A percentile compares a stretch with the other conserved stretches of the same genome.
Evolutionary conservation across 2,329 filamentous ascomycete genomes (phyloP).

Genomic region (Phialocephala subalpina): DNA sequence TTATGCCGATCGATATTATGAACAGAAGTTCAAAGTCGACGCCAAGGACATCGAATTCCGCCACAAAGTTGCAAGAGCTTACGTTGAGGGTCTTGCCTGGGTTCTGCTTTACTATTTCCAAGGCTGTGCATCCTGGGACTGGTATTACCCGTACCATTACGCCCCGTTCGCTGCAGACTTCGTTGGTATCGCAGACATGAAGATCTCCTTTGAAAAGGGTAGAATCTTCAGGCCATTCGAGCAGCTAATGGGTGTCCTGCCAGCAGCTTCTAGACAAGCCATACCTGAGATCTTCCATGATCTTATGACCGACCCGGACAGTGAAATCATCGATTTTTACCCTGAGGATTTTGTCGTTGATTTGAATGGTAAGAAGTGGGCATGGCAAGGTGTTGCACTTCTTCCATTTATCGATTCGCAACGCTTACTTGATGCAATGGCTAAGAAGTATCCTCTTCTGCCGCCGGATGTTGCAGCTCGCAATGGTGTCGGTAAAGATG

Average conservation of each 20-base stretch:
- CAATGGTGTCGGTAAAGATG: constrained; percentile 82
- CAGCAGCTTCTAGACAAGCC: constrained; percentile 90
- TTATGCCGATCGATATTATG: constrained; percentile 94
- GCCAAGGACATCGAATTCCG: constrained; percentile 86
- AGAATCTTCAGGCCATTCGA: constrained; percentile 91
- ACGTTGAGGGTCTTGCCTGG: constrained; percentile 95
- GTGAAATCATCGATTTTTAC: constrained; percentile 97
- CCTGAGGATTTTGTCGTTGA: constrained; percentile 93
- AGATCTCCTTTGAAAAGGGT: constrained; percentile 84
- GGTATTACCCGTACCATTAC: constrained; percentile 99
- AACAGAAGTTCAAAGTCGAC: constrained; percentile 91
- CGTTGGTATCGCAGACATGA: constrained; percentile 79
- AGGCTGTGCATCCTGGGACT: constrained; percentile 97
- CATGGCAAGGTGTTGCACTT: constrained; percentile 94
- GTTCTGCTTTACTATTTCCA: constrained; percentile 98
- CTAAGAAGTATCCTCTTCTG: constrained; percentile 81
- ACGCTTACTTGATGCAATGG: constrained; percentile 82
- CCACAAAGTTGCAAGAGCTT: constrained; percentile 86
- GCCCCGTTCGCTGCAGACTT: constrained; percentile 98
- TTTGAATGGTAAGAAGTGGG: constrained; percentile 97
- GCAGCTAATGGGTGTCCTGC: constrained; percentile 97
- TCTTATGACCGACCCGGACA: constrained; percentile 88
- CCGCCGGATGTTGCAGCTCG: constrained; percentile 79
- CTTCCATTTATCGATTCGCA: constrained; percentile 97
- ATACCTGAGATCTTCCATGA: constrained; percentile 88